Conservation (phyloP, 768 basidiomycete genomes). For the Pleurotus giganteus region DNA sequence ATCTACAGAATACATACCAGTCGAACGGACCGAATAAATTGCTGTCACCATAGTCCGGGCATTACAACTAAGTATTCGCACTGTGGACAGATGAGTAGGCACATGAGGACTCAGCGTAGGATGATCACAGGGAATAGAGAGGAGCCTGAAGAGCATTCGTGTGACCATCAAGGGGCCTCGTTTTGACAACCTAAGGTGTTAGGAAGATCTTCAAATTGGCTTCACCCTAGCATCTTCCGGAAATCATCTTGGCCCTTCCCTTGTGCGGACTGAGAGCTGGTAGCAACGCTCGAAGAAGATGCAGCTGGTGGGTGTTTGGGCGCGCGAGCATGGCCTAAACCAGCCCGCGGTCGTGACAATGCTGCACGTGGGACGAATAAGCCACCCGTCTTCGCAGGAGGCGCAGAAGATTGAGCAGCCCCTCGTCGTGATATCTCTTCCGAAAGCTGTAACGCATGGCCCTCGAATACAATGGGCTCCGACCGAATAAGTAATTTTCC, state of each 20-base stretch:
- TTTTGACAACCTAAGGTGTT: no score
- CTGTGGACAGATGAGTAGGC: no score
- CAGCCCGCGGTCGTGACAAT: conserved; percentile 66
- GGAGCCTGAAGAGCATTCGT: no score
- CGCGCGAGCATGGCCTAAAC: conserved; percentile 59
- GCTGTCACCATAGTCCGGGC: no score
- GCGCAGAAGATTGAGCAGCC: conserved; percentile 26
- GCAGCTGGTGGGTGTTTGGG: conserved; percentile 21
- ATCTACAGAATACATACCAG: no score
- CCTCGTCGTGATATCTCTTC: conserved; percentile 46
- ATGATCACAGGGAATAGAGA: no score
- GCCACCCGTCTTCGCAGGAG: conserved; percentile 39
- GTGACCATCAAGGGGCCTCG: no score
- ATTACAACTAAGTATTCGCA: no score
- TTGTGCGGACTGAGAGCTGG: conserved; percentile 20
- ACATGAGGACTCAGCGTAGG: no score
- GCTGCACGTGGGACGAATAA: conserved; percentile 70
- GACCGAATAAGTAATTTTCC: conserved; percentile 72
- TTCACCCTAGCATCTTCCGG: conserved; percentile 72
- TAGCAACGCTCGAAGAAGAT: conserved; percentile 12
- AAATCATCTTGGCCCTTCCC: conserved; percentile 81
- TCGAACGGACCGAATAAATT: no score
- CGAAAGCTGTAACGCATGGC: conserved; percentile 52
- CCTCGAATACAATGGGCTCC: conserved; percentile 73
- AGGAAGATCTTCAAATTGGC: background rate